Evolutionary conservation across 352 stramenopile species (phyloP).

Genomic region (Thraustochytrium striatum): DNA sequence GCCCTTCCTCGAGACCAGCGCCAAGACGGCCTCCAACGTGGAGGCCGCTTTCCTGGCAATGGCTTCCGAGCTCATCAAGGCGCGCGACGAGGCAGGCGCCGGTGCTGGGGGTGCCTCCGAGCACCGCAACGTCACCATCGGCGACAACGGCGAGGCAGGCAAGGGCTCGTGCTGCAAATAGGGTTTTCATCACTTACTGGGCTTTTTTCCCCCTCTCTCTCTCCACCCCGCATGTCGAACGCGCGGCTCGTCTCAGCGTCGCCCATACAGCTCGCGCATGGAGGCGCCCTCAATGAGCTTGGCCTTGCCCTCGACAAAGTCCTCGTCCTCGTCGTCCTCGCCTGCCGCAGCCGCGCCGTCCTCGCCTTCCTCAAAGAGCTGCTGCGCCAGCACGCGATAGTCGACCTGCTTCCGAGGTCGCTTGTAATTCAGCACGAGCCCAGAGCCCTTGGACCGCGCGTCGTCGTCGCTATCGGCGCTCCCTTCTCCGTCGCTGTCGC

Average conservation of each 20-base stretch:
- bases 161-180: slow-evolving; percentile 42
- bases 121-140: slow-evolving; percentile 24
- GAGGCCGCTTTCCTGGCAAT: slow-evolving; percentile 98
- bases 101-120: slow-evolving; percentile 19
- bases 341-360: too few relatives aligned
- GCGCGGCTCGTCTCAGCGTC: background rate
- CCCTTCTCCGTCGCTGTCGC: background rate
- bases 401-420: background rate
- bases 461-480: slow-evolving; percentile 1
- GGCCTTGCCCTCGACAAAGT: slow-evolving; percentile 29
- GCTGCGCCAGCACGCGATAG: slow-evolving; percentile 19
- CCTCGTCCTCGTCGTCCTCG: slow-evolving; percentile 15
- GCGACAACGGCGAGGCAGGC: slow-evolving; percentile 1
- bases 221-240: background rate
- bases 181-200: too few relatives aligned
- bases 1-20: slow-evolving; percentile 97
- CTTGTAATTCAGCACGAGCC: slow-evolving; percentile 29
- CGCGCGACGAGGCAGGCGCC: slow-evolving; percentile 56
- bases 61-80: slow-evolving; percentile 93
- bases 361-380: slow-evolving; percentile 41
- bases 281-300: background rate
- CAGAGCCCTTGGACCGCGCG: background rate
- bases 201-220: background rate
- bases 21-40: slow-evolving; percentile 97
- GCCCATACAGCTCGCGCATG: slow-evolving; percentile 1